phyloP scores from a whole-genome alignment of 352 stramenopile genomes.

The Thraustochytrium striatum region DNA sequence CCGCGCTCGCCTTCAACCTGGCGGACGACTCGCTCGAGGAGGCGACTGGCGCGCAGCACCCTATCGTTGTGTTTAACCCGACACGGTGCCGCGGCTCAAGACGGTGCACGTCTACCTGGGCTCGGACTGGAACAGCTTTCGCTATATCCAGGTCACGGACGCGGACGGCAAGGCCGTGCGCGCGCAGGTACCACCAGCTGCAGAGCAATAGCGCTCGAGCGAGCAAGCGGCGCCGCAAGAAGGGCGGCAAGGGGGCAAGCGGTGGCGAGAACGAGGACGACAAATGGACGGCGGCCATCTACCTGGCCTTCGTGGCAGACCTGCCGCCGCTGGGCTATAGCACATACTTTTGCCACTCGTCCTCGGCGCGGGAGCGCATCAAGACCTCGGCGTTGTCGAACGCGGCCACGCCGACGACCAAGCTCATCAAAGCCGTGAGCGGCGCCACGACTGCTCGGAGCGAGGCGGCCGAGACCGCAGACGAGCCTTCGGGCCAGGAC shows the following conservation, averaged over 20 bases:
- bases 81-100: slow-evolving; percentile 1
- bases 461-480: too few species aligned
- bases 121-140: background rate
- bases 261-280: background rate
- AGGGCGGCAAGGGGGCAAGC: background rate
- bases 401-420: slow-evolving; percentile 7
- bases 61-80: slow-evolving; percentile 26
- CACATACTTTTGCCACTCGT: slow-evolving; percentile 33
- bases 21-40: slow-evolving; percentile 12
- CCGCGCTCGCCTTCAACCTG: slow-evolving; percentile 24
- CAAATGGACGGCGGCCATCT: slow-evolving; percentile 13
- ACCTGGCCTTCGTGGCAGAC: slow-evolving; percentile 2
- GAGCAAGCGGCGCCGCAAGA: too few species aligned
- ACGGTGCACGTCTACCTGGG: slow-evolving; percentile 31
- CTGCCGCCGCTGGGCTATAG: slow-evolving; percentile 11
- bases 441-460: background rate
- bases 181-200: slow-evolving; percentile 18
- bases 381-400: slow-evolving; percentile 1
- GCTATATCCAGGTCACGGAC: slow-evolving; percentile 22
- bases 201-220: too few species aligned
- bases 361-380: slow-evolving; percentile 23
- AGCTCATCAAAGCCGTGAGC: background rate
- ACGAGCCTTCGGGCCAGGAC: too few species aligned
- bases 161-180: background rate
- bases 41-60: slow-evolving; percentile 17